Evolutionary conservation across 2,329 filamentous ascomycete species (phyloP).

Genomic region (Pochonia chlamydosporia): DNA sequence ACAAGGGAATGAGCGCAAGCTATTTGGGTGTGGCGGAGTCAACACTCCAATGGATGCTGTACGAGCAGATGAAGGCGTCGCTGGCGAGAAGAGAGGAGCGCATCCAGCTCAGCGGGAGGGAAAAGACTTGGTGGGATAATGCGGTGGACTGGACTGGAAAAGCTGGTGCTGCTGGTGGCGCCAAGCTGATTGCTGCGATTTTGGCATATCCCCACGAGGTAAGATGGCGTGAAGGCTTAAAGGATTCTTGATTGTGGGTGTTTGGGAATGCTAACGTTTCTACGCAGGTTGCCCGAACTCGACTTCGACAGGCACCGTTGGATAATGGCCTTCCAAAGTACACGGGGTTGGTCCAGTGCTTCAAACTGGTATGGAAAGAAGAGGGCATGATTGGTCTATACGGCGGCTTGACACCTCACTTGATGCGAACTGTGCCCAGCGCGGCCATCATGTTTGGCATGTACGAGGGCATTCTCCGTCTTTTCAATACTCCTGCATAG

Average conservation of each 20-base stretch:
- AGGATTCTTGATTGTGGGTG: neutral
- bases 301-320: conserved; percentile 78
- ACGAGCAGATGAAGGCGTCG: conserved; percentile 83
- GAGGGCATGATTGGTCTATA: conserved; percentile 84
- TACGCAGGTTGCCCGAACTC: conserved; percentile 67
- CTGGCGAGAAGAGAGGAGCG: conserved; percentile 59
- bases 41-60: conserved; percentile 88
- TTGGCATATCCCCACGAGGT: conserved; percentile 92
- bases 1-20: conserved; percentile 84
- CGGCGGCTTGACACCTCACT: conserved; percentile 84
- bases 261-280: neutral
- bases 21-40: conserved; percentile 89
- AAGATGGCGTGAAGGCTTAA: neutral
- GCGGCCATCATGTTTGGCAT: conserved; percentile 97
- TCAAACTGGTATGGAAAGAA: conserved; percentile 79
- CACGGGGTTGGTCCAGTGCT: conserved; percentile 82
- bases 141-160: conserved; percentile 75
- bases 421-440: conserved; percentile 84
- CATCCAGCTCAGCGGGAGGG: conserved; percentile 51
- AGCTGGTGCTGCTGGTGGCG: conserved; percentile 69
- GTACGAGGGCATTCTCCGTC: conserved; percentile 55
- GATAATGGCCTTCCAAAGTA: conserved; percentile 72
- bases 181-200: conserved; percentile 80
- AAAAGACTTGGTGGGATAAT: conserved; percentile 66
- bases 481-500: conserved; percentile 36